Percentiles rank a stretch among this genome's conserved stretches.
Conservation (phyloP, 2,329 filamentous ascomycete species). For the Ceratocystis cacaofunesta region DNA sequence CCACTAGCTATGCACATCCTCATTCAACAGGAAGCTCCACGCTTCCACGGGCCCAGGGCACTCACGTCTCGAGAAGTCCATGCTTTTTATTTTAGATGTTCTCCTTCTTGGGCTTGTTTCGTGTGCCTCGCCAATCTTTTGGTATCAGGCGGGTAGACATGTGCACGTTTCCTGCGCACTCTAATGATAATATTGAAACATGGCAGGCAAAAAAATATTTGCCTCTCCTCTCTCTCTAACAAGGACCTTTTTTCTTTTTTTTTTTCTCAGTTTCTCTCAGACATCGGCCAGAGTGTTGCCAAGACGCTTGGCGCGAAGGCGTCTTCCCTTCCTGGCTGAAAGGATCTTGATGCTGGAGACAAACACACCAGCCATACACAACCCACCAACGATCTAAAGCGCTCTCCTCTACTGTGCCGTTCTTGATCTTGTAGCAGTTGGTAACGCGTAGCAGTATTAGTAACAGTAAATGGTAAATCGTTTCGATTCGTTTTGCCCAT, state of each 20-base stretch:
- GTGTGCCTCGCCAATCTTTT: not conserved
- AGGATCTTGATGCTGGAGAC: not conserved
- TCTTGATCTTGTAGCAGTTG: not conserved
- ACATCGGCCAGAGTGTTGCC: not conserved
- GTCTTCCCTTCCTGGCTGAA: not conserved
- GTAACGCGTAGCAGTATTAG: no score
- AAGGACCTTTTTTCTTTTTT: not conserved
- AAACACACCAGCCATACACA: not conserved
- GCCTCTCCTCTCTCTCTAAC: not conserved
- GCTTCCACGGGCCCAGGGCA: slow-evolving; percentile 1
- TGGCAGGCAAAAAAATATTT: not conserved
- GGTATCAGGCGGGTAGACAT: not conserved
- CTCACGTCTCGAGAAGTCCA: not conserved
- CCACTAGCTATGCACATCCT: slow-evolving; percentile 4
- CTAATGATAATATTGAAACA: not conserved
- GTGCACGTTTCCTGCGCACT: not conserved
- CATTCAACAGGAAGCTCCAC: not conserved
- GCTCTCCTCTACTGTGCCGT: not conserved
- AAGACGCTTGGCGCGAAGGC: not conserved
- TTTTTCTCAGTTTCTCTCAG: not conserved
- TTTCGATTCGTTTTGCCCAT: no score
- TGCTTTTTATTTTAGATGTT: not conserved
- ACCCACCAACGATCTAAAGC: not conserved
- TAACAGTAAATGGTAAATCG: no score
- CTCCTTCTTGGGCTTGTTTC: no score